phyloP scores from a whole-genome alignment of 163 green algal genomes.

The Prototheca stagnorum region DNA sequence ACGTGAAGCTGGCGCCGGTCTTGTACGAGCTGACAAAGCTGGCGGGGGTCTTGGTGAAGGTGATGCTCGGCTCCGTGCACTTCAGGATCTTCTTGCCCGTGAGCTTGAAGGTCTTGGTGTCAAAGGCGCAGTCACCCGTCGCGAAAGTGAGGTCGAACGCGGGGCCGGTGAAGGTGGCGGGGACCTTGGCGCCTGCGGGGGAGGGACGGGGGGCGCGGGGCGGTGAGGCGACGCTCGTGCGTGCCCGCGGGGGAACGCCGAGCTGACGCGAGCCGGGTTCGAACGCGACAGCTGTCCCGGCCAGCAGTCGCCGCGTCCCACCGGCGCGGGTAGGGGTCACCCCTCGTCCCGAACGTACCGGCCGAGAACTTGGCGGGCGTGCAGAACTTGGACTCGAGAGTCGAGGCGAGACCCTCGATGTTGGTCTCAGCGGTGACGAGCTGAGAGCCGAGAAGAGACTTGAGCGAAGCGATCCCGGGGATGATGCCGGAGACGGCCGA shows the following conservation, averaged over 20 bases:
- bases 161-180: constrained; percentile 4
- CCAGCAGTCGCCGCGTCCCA: too few relatives aligned
- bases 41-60: constrained; percentile 1
- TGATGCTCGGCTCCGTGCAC: constrained; percentile 6
- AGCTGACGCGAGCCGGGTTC: too few relatives aligned
- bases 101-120: not conserved
- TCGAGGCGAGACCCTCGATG: not conserved
- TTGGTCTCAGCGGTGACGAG: not conserved
- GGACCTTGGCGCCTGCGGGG: constrained; percentile 1
- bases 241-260: too few relatives aligned
- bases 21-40: constrained; percentile 2
- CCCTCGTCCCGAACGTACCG: too few relatives aligned
- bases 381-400: constrained; percentile 1
- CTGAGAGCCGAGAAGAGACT: not conserved
- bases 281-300: too few relatives aligned
- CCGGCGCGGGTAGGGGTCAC: too few relatives aligned
- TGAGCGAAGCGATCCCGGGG: not conserved
- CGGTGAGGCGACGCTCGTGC: not conserved
- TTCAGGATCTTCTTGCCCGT: not conserved
- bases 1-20: constrained; percentile 1
- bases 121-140: constrained; percentile 8
- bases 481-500: not conserved
- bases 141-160: constrained; percentile 4
- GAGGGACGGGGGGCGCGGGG: not conserved
- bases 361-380: not conserved